phyloP scores from a whole-genome alignment of 305 asterid species.

The Striga hermonthica region DNA sequence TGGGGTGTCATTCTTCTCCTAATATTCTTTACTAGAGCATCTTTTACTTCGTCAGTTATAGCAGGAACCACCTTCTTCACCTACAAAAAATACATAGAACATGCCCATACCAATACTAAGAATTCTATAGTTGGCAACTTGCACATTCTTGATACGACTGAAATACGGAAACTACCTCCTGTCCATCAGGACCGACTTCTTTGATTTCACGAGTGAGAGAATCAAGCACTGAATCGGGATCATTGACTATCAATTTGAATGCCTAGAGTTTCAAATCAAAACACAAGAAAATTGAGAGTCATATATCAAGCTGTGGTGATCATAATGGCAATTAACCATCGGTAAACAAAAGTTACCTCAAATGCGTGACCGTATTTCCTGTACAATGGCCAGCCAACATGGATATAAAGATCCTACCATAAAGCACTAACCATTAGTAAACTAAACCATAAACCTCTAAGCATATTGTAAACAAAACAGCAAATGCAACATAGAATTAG shows the following conservation, averaged over 20 bases:
- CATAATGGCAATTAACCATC: not conserved
- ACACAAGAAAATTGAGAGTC: not conserved
- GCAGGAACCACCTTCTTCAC: constrained; percentile 87
- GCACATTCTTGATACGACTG: constrained; percentile 1
- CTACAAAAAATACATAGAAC: constrained; percentile 36
- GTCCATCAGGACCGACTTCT: constrained; percentile 86
- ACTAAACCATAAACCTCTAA: not conserved
- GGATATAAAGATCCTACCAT: constrained; percentile 82
- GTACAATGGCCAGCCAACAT: constrained; percentile 96
- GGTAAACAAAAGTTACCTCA: constrained; percentile 57
- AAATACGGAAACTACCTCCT: constrained; percentile 51
- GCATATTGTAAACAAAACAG: constrained; percentile 5
- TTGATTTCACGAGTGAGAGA: constrained; percentile 87
- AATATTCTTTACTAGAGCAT: constrained; percentile 74
- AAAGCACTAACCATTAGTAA: constrained; percentile 29
- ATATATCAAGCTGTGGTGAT: constrained; percentile 1
- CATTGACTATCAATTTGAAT: constrained; percentile 75
- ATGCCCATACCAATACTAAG: constrained; percentile 3
- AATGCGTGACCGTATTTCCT: constrained; percentile 94
- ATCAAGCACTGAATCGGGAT: constrained; percentile 84
- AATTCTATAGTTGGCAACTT: not conserved
- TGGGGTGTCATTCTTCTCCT: constrained; percentile 98
- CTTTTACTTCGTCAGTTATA: constrained; percentile 72
- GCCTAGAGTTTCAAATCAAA: constrained; percentile 52
- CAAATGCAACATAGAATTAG: not conserved